Conservation (phyloP, 345 rosid species). For the Euphorbia lathyris region DNA sequence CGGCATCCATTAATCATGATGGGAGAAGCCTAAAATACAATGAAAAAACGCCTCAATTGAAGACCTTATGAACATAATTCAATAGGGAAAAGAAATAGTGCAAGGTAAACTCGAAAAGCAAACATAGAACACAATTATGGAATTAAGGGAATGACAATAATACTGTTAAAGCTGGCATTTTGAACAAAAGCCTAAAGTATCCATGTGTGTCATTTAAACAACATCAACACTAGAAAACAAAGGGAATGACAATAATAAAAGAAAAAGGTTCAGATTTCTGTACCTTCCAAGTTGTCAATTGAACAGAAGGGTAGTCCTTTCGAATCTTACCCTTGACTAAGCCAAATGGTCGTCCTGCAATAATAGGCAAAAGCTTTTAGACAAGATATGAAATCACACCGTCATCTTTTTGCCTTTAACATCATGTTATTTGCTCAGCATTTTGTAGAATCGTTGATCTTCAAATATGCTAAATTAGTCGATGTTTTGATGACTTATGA, state of each 20-base stretch:
- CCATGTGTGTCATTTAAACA: no score
- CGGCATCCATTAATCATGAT: no score
- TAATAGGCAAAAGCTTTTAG: background rate
- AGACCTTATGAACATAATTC: no score
- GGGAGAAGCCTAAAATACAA: no score
- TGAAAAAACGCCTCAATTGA: no score
- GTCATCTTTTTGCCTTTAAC: background rate
- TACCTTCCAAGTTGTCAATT: slow-evolving; percentile 96
- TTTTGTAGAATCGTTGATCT: background rate
- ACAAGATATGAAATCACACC: background rate
- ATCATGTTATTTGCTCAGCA: background rate
- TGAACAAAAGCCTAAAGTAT: background rate
- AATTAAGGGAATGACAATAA: no score
- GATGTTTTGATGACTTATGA: background rate
- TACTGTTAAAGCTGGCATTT: background rate
- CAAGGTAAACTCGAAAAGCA: no score
- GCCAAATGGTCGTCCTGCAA: slow-evolving; percentile 72
- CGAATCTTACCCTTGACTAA: slow-evolving; percentile 60
- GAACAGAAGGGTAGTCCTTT: no score
- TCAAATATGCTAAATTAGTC: background rate
- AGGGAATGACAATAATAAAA: background rate
- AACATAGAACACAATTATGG: no score
- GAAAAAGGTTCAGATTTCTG: background rate
- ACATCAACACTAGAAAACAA: background rate
- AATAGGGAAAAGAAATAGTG: no score